Evolutionary conservation across 2,329 filamentous ascomycete genomes (phyloP).

Genomic region (Arthroderma sp.): DNA sequence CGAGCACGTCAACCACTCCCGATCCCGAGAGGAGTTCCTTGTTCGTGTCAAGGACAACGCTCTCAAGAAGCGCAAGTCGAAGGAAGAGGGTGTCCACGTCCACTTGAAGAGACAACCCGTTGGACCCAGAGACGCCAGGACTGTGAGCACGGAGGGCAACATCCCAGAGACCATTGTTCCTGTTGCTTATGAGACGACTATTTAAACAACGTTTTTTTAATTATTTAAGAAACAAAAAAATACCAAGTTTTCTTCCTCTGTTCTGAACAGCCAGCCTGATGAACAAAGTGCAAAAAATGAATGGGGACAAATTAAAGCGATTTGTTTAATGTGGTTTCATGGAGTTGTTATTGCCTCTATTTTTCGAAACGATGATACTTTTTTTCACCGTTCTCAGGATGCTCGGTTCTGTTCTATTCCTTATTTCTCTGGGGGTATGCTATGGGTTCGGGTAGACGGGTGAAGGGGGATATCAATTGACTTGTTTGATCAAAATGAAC

Average conservation of each 20-base stretch:
- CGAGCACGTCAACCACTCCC: conserved; percentile 90
- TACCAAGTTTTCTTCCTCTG: not conserved
- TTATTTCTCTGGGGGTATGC: too few relatives aligned
- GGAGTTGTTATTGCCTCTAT: too few relatives aligned
- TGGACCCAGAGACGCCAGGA: conserved; percentile 66
- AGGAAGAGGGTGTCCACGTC: conserved; percentile 73
- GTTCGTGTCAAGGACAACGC: conserved; percentile 94
- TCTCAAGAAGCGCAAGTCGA: conserved; percentile 81
- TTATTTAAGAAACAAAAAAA: conserved; percentile 3
- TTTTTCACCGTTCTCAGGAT: too few relatives aligned
- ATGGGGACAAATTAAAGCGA: too few relatives aligned
- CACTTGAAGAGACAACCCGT: conserved; percentile 85
- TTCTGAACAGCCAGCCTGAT: not conserved
- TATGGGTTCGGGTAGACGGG: too few relatives aligned
- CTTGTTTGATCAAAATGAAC: too few relatives aligned
- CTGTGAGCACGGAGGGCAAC: conserved; percentile 68
- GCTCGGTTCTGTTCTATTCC: too few relatives aligned
- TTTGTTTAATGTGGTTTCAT: too few relatives aligned
- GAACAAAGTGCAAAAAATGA: too few relatives aligned
- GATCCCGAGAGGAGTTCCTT: conserved; percentile 94
- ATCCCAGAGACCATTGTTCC: conserved; percentile 82
- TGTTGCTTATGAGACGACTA: conserved; percentile 94
- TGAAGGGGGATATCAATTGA: too few relatives aligned
- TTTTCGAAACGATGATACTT: too few relatives aligned
- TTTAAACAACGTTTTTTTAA: conserved; percentile 45